Evolutionary conservation across 2,329 filamentous ascomycete genomes (phyloP), one percentile per base, ranked within the genome.

Genomic region (Neocucurbitaria cava): DNA sequence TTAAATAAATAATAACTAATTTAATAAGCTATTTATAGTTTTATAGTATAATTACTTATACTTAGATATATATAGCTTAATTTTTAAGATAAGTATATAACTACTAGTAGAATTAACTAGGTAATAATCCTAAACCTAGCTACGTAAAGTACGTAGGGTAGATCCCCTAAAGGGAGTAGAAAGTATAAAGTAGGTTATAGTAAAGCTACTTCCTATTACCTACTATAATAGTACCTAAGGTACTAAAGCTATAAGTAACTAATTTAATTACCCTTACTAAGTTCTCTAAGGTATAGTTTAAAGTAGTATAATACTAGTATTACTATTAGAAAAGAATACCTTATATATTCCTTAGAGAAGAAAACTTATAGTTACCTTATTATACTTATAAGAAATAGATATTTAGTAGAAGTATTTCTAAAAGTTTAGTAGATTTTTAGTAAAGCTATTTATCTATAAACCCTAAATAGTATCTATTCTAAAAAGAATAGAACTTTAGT

Each of bases 11-110:
- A 59, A 78, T 76, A 77, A 74, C 71, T 78, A 65, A 78, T 78
- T 77, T 79, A 78, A 78, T 78, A 66, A 78, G 73, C 75, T 68
- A 78, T 79, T 79, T 68, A 69, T 68, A 79, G 76, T 79, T 79
- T 79, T 69, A 76, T 58, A 53, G 62, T 69, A 71, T 70, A 67
- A 47, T 75, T 77, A 65, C 69, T 78, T 78, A 77, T 77, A 77
- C 72, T 78, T 78, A 74, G 67, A 78, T 67, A 78, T 78, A 67
- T 67, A 78, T 78, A 66, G 75, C 74, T 78, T 78, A 77, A 78
- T 79, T 70, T 78, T 78, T 78, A 66, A 78, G 69, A 77, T 68
- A 38, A 38, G 35, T 18, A 38, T 38, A 38, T 38, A 38, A 38
- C 35, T 38, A 38, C 35, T 79, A 67, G 74, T 70, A 76, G 69